These are phyloP conservation scores for Phytophthora sp. DNA, from an alignment of 352 stramenopile species.

Conservation along the genomic window DNA sequence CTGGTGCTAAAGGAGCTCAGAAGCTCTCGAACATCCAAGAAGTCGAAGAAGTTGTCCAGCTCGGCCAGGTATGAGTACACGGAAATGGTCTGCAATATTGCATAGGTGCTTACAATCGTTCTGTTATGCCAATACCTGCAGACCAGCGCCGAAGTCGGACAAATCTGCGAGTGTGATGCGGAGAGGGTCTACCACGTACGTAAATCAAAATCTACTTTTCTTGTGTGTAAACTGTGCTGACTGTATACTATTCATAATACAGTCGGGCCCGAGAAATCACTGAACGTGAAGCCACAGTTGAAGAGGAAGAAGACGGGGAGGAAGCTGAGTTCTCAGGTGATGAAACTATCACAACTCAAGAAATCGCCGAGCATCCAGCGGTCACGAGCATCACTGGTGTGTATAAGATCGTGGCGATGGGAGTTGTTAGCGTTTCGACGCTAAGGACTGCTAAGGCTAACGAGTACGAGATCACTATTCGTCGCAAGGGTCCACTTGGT, in stretches of 20 bases:
- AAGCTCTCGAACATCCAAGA: constrained; percentile 56
- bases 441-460: constrained; percentile 77
- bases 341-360: constrained; percentile 71
- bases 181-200: constrained; percentile 77
- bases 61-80: constrained; percentile 51
- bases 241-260: background rate
- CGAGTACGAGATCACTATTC: constrained; percentile 83
- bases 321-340: constrained; percentile 62
- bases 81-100: background rate
- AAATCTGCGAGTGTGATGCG: constrained; percentile 46
- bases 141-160: constrained; percentile 63
- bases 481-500: constrained; percentile 59
- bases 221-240: background rate
- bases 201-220: background rate
- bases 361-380: constrained; percentile 72
- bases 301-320: constrained; percentile 46
- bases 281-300: constrained; percentile 51
- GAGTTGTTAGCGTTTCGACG: constrained; percentile 80
- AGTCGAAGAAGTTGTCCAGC: constrained; percentile 61
- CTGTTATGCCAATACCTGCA: constrained; percentile 5
- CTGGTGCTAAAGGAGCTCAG: constrained; percentile 77
- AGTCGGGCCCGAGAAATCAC: constrained; percentile 52
- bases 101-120: constrained; percentile 4
- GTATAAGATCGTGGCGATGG: constrained; percentile 83
- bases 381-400: constrained; percentile 84